Conservation (phyloP, 2,329 filamentous ascomycete genomes). For the Fusarium lateritium region DNA sequence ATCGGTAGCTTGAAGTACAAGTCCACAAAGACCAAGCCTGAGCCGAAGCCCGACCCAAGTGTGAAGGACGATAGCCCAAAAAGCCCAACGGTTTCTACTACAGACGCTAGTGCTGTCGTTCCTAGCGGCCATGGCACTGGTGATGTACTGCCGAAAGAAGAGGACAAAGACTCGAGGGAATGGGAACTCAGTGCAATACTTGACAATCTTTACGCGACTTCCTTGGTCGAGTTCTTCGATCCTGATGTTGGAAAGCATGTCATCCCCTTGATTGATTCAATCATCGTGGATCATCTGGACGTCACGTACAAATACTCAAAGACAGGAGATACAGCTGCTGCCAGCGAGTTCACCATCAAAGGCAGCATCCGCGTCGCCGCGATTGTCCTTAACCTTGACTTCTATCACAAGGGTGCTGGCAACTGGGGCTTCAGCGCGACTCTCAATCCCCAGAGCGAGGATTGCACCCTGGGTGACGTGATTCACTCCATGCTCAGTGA, state of each 20-base stretch:
- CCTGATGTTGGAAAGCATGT: background rate
- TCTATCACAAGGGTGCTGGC: background rate
- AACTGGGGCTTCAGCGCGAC: background rate
- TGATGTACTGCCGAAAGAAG: background rate
- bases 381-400: background rate
- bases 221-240: constrained; percentile 2
- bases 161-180: background rate
- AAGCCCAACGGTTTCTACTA: no score
- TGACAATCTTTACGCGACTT: background rate
- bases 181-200: background rate
- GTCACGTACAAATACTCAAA: background rate
- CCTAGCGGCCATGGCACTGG: no score
- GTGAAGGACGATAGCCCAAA: no score
- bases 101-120: no score
- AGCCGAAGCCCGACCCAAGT: no score
- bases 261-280: background rate
- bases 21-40: no score
- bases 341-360: background rate
- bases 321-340: background rate
- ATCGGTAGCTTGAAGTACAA: background rate
- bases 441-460: background rate
- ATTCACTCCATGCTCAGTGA: no score
- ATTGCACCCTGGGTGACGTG: no score
- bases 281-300: background rate
- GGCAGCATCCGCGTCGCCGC: background rate